phyloP scores from a whole-genome alignment of 2,329 filamentous ascomycete genomes.

The Thielaviopsis musarum region DNA sequence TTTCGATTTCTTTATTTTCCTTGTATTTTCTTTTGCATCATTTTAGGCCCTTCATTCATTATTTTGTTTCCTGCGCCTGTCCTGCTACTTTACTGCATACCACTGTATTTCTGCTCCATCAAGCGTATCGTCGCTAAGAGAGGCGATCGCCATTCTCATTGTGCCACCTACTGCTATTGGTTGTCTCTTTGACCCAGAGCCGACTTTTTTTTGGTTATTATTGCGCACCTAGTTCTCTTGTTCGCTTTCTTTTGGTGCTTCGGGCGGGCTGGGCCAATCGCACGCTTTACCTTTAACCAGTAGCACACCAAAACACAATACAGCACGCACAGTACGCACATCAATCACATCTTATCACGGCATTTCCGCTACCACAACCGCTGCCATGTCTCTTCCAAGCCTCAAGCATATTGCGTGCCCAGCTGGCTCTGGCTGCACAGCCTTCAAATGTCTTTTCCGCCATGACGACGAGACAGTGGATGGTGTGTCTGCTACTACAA shows the following conservation, averaged over 20 bases:
- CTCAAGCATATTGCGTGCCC: constrained; percentile 35
- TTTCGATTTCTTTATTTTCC: background rate
- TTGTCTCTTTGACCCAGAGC: too few relatives aligned
- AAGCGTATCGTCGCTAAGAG: too few relatives aligned
- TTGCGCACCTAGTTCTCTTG: too few relatives aligned
- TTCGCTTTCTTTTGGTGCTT: too few relatives aligned
- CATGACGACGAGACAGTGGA: constrained; percentile 27
- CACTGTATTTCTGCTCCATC: too few relatives aligned
- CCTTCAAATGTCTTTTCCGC: constrained; percentile 34
- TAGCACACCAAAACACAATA: background rate
- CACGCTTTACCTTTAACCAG: background rate
- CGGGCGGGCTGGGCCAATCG: background rate
- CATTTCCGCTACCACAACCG: background rate
- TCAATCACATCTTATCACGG: background rate
- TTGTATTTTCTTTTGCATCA: background rate
- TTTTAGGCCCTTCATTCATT: background rate
- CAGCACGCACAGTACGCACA: background rate
- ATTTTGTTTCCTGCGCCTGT: too few relatives aligned
- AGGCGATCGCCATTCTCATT: too few relatives aligned
- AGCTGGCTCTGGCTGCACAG: constrained; percentile 29
- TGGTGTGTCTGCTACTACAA: too few relatives aligned
- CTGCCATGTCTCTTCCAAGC: constrained; percentile 13
- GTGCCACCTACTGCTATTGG: too few relatives aligned
- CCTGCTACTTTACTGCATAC: too few relatives aligned
- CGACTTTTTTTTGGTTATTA: too few relatives aligned